Conservation (phyloP, 495 filamentous ascomycete genomes). For the Daldinia caldariorum region DNA sequence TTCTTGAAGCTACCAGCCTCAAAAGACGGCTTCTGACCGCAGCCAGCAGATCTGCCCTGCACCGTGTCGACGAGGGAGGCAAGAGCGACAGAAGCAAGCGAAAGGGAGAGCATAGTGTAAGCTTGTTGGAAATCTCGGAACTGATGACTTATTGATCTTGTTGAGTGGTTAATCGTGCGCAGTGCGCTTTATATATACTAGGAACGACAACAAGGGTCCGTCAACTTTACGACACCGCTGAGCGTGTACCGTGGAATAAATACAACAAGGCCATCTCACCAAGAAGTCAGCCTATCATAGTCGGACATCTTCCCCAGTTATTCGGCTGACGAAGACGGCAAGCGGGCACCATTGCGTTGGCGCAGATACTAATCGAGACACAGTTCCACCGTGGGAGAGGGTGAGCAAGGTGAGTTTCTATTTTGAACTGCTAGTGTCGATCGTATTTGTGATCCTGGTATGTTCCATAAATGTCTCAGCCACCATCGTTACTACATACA, state of each 20-base stretch:
- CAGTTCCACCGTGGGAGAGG: background rate
- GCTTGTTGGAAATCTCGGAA: background rate
- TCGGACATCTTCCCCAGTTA: background rate
- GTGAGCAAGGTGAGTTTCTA: slow-evolving; percentile 27
- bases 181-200: background rate
- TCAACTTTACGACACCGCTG: background rate
- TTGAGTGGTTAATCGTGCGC: background rate
- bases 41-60: slow-evolving; percentile 14
- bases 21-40: slow-evolving; percentile 19
- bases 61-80: slow-evolving; percentile 19
- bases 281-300: background rate
- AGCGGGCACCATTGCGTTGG: background rate
- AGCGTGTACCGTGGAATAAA: background rate
- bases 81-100: slow-evolving; percentile 17
- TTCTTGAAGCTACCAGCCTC: slow-evolving; percentile 31
- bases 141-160: background rate
- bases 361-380: slow-evolving; percentile 1
- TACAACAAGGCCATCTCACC: background rate
- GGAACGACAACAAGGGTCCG: background rate
- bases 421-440: slow-evolving; percentile 13
- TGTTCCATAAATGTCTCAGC: slow-evolving; percentile 17
- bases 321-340: background rate
- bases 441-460: slow-evolving; percentile 5
- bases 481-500: background rate
- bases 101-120: slow-evolving; percentile 22